These are phyloP conservation scores for Paecilomyces variotii DNA, from an alignment of 2,329 filamentous ascomycete genomes.

Conservation along the genomic window DNA sequence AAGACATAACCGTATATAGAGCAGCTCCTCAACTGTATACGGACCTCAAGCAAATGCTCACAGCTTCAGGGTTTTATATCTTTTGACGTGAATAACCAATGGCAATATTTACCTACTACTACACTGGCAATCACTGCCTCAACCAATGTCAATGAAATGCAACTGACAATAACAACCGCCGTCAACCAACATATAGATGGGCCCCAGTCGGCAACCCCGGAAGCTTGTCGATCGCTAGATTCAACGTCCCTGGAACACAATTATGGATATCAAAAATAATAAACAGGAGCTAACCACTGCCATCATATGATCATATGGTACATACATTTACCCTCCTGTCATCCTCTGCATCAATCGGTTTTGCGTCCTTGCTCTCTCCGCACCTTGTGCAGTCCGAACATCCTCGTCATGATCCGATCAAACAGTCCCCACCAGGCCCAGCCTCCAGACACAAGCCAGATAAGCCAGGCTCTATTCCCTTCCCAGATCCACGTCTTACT, in stretches of 20 bases:
- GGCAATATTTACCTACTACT: neutral
- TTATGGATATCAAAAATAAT: neutral
- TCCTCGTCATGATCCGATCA: slow-evolving; percentile 40
- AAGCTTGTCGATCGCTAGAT: neutral
- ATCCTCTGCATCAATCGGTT: neutral
- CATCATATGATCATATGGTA: neutral
- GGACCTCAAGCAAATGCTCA: neutral
- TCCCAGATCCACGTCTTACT: slow-evolving; percentile 38
- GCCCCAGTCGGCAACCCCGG: neutral
- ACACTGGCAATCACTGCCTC: neutral
- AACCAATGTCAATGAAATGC: neutral
- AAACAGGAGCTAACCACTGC: neutral
- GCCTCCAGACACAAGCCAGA: slow-evolving; percentile 36
- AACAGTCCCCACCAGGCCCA: slow-evolving; percentile 35
- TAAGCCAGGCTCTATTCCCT: slow-evolving; percentile 41
- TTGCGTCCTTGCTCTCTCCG: slow-evolving; percentile 16
- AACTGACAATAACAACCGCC: neutral
- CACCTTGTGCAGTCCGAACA: slow-evolving; percentile 45
- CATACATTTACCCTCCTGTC: no score
- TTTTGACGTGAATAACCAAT: neutral
- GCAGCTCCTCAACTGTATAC: neutral
- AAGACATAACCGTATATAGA: neutral
- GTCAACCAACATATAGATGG: neutral
- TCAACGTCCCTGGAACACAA: neutral
- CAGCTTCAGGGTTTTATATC: neutral